Conservation (phyloP, 148 eudicot genomes). For the Silene conica region DNA sequence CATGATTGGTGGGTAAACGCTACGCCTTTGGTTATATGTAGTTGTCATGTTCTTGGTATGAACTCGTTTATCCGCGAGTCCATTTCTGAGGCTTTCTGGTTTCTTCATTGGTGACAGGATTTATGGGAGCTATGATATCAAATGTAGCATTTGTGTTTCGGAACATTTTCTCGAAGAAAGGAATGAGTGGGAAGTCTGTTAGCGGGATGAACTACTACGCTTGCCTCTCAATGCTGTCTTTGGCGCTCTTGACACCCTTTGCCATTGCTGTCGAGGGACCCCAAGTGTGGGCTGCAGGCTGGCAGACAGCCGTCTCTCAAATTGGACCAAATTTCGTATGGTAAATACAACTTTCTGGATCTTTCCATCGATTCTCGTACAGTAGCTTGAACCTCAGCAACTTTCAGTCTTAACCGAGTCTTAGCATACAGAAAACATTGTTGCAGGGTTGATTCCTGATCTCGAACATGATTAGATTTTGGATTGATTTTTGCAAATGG, state of each 20-base stretch:
- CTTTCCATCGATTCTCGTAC: neutral
- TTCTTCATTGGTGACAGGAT: slow-evolving; percentile 31
- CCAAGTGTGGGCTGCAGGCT: slow-evolving; percentile 64
- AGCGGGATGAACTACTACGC: slow-evolving; percentile 82
- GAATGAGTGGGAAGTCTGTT: slow-evolving; percentile 64
- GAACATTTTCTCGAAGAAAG: slow-evolving; percentile 67
- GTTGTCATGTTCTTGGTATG: neutral
- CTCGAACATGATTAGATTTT: no score
- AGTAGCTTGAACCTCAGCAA: neutral
- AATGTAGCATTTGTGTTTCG: slow-evolving; percentile 72
- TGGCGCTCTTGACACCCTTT: slow-evolving; percentile 57
- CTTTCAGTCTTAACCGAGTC: neutral
- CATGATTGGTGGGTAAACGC: slow-evolving; percentile 42
- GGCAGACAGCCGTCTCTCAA: slow-evolving; percentile 54
- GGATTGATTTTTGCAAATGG: neutral
- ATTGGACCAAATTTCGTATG: slow-evolving; percentile 66
- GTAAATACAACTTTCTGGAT: slow-evolving; percentile 26
- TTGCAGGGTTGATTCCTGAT: no score
- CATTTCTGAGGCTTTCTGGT: slow-evolving; percentile 4
- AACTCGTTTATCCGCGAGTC: neutral
- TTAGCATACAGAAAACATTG: no score
- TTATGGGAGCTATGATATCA: slow-evolving; percentile 82
- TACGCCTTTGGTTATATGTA: neutral
- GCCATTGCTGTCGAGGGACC: slow-evolving; percentile 71
- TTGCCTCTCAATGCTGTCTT: slow-evolving; percentile 59